A percentile compares a stretch with the other conserved stretches of the same genome.
These are phyloP conservation scores for Daldinia sp. DNA, from an alignment of 2,329 filamentous ascomycete genomes.

Conservation along the genomic window DNA sequence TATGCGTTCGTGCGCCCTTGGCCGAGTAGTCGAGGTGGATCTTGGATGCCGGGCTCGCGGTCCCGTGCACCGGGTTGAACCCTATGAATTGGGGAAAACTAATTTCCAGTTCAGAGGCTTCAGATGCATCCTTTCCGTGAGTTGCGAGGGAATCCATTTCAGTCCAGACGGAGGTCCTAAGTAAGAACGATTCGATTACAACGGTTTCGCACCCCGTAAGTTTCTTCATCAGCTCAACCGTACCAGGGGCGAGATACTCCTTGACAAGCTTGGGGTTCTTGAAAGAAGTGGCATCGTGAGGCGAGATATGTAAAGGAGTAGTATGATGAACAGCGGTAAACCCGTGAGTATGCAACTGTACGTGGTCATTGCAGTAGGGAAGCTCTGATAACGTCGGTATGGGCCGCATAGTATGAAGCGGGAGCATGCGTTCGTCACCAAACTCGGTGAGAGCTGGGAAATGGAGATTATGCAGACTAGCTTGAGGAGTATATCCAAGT, in stretches of 20 bases:
- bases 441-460: conserved; percentile 10
- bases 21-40: conserved; percentile 13
- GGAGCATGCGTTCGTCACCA: conserved; percentile 12
- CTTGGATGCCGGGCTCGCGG: conserved; percentile 8
- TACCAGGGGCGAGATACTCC: background rate
- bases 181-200: background rate
- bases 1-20: conserved; percentile 3
- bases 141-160: background rate
- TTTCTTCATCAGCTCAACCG: conserved; percentile 9
- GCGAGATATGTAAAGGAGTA: background rate
- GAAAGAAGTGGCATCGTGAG: conserved; percentile 3
- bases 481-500: background rate
- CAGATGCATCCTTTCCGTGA: background rate
- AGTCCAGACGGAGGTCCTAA: conserved; percentile 5
- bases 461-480: conserved; percentile 14
- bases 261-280: conserved; percentile 11
- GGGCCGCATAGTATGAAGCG: conserved; percentile 5
- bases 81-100: conserved; percentile 17
- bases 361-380: background rate
- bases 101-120: background rate
- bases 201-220: conserved; percentile 12
- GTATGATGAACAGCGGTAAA: background rate
- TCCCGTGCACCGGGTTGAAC: conserved; percentile 5
- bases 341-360: background rate
- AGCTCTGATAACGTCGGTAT: conserved; percentile 7